phyloP scores from a whole-genome alignment of 805 yeast genomes.

The Lachancea waltii region DNA sequence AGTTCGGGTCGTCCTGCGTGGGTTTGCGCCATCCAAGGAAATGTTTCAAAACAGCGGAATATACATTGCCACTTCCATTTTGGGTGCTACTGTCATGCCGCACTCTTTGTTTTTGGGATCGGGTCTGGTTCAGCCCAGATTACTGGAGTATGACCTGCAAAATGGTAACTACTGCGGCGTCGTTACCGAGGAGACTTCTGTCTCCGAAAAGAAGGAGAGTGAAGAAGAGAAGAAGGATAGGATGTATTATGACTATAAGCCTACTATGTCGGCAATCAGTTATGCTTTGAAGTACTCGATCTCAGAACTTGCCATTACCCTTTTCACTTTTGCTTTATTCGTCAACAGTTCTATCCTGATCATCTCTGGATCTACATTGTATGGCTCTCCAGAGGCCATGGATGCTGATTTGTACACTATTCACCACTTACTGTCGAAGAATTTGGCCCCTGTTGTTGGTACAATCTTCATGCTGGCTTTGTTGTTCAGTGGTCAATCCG shows the following conservation, averaged over 20 bases:
- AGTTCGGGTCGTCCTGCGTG: constrained; percentile 50
- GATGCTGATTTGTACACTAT: constrained; percentile 81
- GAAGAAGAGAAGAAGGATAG: constrained; percentile 33
- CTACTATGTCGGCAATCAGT: constrained; percentile 64
- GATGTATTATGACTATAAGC: constrained; percentile 48
- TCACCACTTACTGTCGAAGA: constrained; percentile 52
- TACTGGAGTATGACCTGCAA: constrained; percentile 63
- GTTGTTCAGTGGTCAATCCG: constrained; percentile 79
- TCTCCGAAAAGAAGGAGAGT: constrained; percentile 13
- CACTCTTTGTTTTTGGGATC: constrained; percentile 82
- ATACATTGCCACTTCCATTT: constrained; percentile 68
- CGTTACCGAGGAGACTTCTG: constrained; percentile 4
- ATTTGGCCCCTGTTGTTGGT: constrained; percentile 72
- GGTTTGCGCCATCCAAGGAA: constrained; percentile 56
- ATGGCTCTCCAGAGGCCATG: constrained; percentile 59
- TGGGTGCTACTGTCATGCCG: constrained; percentile 95
- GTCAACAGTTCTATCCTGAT: constrained; percentile 80
- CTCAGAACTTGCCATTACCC: constrained; percentile 60
- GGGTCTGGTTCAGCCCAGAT: constrained; percentile 78
- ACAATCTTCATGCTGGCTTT: constrained; percentile 79
- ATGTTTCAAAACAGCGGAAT: constrained; percentile 56
- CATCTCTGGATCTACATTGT: constrained; percentile 74
- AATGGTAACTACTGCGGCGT: constrained; percentile 41
- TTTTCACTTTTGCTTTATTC: constrained; percentile 76
- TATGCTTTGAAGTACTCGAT: constrained; percentile 69